A percentile compares a stretch with the other conserved stretches of the same genome.
phyloP scores from a whole-genome alignment of 768 basidiomycete genomes.

The Boletus barrowsii region DNA sequence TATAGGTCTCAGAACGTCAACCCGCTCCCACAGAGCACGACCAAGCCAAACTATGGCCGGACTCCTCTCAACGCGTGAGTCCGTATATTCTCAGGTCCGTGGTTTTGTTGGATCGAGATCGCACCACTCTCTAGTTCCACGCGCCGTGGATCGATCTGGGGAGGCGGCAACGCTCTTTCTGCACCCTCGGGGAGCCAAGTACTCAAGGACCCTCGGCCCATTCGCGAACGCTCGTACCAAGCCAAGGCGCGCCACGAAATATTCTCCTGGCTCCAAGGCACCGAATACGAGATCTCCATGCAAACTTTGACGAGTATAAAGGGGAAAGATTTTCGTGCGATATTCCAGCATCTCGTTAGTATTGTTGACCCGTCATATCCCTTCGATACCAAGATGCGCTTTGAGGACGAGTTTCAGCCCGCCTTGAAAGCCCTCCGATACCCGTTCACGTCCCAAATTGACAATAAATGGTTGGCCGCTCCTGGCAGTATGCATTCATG shows the following conservation, averaged over 20 bases:
- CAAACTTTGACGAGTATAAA: constrained; percentile 75
- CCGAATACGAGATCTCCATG: constrained; percentile 66
- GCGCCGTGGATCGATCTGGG: constrained; percentile 76
- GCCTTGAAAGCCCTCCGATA: constrained; percentile 76
- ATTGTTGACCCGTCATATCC: constrained; percentile 70
- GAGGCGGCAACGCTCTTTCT: constrained; percentile 43
- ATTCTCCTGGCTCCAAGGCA: constrained; percentile 58
- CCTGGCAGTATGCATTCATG: constrained; percentile 91
- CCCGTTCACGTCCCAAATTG: constrained; percentile 75
- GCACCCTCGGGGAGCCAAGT: constrained; percentile 54
- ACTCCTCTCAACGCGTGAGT: constrained; percentile 71
- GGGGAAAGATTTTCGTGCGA: constrained; percentile 79
- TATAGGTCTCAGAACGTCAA: constrained; percentile 68
- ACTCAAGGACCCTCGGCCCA: constrained; percentile 71
- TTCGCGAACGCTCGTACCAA: constrained; percentile 75
- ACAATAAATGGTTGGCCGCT: constrained; percentile 83
- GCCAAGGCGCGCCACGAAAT: constrained; percentile 76
- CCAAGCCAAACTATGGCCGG: constrained; percentile 62
- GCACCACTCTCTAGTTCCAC: constrained; percentile 46
- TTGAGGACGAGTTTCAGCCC: constrained; percentile 82
- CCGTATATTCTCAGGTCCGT: not conserved
- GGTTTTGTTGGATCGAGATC: constrained; percentile 6
- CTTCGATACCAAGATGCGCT: constrained; percentile 49
- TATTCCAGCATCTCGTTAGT: constrained; percentile 76
- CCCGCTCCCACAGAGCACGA: constrained; percentile 64